Base-by-base conservation (phyloP, 2,329 filamentous ascomycete species). In the Emericellopsis atlantica region DNA sequence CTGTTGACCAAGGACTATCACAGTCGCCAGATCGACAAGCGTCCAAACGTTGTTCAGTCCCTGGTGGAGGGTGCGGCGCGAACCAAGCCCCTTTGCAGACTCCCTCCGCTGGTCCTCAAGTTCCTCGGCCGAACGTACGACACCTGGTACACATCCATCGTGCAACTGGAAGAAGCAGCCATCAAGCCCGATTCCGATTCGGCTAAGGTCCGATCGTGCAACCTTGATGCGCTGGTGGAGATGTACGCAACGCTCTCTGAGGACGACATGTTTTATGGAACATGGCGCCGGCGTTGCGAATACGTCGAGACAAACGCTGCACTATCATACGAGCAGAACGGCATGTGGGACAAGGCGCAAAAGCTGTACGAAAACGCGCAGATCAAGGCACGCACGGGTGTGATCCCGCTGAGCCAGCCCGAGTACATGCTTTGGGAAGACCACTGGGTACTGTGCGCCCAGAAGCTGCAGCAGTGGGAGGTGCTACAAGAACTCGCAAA, bases 351-450 rank as follows among this genome's bases (percentile, higher is more conserved):
- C 53, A 96, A 96, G 62, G 89, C 93, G 1, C 93, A 98, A 63
- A 84, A 85, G 54, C 82, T 95, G 66, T 98, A 96, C 59, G 92
- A 99, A 60, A 82, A 82, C 42, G 92, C 93, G 0, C 93, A 98
- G 60, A 87, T 98, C 58, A 98, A 96, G 60, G 92, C 93, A 36
- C 79, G 93, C 37, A 96, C 90, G 1, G 92, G 89, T 40, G 86
- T 90, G n/a, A 79, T 96, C 45, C 90, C 92, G 0, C 96, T 95
- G 60, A 95, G 90, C 1, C 85, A 93, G 52, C 88, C 82, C 26
- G 92, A 99, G 61, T 99, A 99, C 62, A 95, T 94, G 76, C 74
- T 99, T 1, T 99, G 92, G 92, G 92, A 99, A 62, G 92, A 99
- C 55, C 93, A 98, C 52, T 99, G 92, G 92, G 81, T 98, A 34